These are phyloP conservation scores for Fusarium haematococcum DNA, from an alignment of 2,329 filamentous ascomycete species.

Conservation along the genomic window DNA sequence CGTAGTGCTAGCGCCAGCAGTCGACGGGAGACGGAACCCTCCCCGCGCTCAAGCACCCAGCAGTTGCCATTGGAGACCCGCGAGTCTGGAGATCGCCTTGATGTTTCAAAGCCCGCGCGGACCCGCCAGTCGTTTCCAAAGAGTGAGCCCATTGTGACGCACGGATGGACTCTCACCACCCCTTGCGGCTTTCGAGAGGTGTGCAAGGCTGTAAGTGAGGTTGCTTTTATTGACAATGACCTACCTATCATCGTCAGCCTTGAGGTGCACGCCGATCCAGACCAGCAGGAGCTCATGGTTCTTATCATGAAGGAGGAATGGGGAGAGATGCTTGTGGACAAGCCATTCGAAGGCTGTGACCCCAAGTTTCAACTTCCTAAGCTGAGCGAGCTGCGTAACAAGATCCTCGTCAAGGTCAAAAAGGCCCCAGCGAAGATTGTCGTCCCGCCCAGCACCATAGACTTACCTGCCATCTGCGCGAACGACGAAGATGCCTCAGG, in stretches of 20 bases:
- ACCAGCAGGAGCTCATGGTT: slow-evolving; percentile 93
- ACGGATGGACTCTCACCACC: slow-evolving; percentile 85
- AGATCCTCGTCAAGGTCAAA: slow-evolving; percentile 88
- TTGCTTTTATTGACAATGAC: slow-evolving; percentile 80
- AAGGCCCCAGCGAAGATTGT: slow-evolving; percentile 58
- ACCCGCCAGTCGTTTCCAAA: slow-evolving; percentile 49
- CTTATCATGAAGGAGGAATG: slow-evolving; percentile 93
- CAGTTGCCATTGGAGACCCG: slow-evolving; percentile 44
- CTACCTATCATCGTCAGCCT: slow-evolving; percentile 91
- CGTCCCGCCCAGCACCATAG: slow-evolving; percentile 47
- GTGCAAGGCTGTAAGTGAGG: slow-evolving; percentile 81
- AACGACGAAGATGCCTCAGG: slow-evolving; percentile 55
- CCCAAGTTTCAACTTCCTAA: slow-evolving; percentile 71
- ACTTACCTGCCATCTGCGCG: slow-evolving; percentile 44
- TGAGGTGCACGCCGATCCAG: slow-evolving; percentile 85
- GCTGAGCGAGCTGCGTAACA: slow-evolving; percentile 78
- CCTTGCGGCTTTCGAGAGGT: slow-evolving; percentile 90
- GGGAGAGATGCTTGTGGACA: slow-evolving; percentile 78
- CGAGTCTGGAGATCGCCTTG: slow-evolving; percentile 51
- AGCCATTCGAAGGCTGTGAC: slow-evolving; percentile 61
- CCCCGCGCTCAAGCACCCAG: slow-evolving; percentile 47
- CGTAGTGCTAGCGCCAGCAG: slow-evolving; percentile 56
- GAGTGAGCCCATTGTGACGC: slow-evolving; percentile 83
- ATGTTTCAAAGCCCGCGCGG: slow-evolving; percentile 42
- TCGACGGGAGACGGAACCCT: slow-evolving; percentile 46